Conservation (phyloP, 2,329 filamentous ascomycete species). For the Lachnellula hyalina region DNA sequence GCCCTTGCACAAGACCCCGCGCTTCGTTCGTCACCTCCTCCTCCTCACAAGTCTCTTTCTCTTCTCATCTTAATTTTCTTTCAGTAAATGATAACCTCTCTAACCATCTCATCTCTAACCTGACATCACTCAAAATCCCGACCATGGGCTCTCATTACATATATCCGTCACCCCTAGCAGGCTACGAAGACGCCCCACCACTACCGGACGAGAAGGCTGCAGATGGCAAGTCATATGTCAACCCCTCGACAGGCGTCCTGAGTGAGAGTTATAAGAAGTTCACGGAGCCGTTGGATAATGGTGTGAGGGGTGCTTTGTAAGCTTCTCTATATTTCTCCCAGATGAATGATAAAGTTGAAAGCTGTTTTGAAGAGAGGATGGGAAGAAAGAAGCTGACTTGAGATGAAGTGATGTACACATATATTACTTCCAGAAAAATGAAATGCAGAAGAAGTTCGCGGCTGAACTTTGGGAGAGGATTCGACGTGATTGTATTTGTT, state of each 20-base stretch:
- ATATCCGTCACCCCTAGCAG: constrained; percentile 47
- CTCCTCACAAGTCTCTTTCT: background rate
- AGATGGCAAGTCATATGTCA: constrained; percentile 74
- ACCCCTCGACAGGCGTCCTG: constrained; percentile 53
- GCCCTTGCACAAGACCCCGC: background rate
- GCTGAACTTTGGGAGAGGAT: constrained; percentile 72
- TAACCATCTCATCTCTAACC: background rate
- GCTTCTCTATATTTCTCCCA: constrained; percentile 31
- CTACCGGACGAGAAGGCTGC: constrained; percentile 41
- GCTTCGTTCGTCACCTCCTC: background rate
- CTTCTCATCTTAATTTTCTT: background rate
- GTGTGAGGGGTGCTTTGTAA: constrained; percentile 65
- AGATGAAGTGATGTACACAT: constrained; percentile 69
- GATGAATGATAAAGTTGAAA: background rate
- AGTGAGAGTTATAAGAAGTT: constrained; percentile 71
- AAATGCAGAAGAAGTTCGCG: constrained; percentile 61
- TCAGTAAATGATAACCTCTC: background rate
- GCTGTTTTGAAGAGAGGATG: background rate
- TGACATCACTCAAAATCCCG: constrained; percentile 21
- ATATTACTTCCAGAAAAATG: constrained; percentile 67
- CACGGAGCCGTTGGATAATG: constrained; percentile 60
- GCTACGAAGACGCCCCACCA: constrained; percentile 43
- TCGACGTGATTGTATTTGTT: constrained; percentile 64
- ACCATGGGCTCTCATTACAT: constrained; percentile 43
- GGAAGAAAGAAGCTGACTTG: background rate